phyloP scores from a whole-genome alignment of 345 rosid genomes.

The Moricandia arvensis region DNA sequence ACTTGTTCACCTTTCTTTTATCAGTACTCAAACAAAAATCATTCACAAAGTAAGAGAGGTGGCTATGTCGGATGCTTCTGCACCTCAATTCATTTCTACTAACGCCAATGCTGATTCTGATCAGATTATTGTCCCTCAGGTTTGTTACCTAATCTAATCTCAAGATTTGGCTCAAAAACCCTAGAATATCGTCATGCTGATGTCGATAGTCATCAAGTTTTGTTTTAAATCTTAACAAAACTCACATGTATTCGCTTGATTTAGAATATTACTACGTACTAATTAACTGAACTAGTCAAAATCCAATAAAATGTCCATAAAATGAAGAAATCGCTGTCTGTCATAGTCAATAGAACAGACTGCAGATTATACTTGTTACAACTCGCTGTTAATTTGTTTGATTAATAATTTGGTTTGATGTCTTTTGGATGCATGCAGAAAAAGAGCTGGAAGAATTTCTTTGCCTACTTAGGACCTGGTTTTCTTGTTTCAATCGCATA shows the following conservation, averaged over 20 bases:
- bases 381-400: background rate
- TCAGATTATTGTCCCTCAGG: constrained; percentile 83
- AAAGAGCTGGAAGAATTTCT: constrained; percentile 89
- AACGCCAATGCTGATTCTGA: constrained; percentile 41
- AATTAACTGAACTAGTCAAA: background rate
- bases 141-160: constrained; percentile 31
- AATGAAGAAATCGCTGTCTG: background rate
- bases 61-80: constrained; percentile 57
- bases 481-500: constrained; percentile 95
- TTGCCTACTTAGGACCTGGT: constrained; percentile 92
- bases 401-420: background rate
- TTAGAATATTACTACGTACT: background rate
- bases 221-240: background rate
- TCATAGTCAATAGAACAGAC: constrained; percentile 8
- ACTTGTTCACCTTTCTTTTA: background rate
- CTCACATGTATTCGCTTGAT: background rate
- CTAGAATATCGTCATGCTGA: background rate
- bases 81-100: constrained; percentile 54
- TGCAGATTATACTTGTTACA: background rate
- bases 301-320: background rate
- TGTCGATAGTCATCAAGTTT: background rate
- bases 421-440: constrained; percentile 47
- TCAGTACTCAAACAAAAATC: background rate
- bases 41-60: constrained; percentile 39
- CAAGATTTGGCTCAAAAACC: background rate